Percentiles rank a stretch among this genome's conserved stretches.
Evolutionary conservation across 148 eudicot species (phyloP).

Genomic region (Vaccinium vitisidaea): DNA sequence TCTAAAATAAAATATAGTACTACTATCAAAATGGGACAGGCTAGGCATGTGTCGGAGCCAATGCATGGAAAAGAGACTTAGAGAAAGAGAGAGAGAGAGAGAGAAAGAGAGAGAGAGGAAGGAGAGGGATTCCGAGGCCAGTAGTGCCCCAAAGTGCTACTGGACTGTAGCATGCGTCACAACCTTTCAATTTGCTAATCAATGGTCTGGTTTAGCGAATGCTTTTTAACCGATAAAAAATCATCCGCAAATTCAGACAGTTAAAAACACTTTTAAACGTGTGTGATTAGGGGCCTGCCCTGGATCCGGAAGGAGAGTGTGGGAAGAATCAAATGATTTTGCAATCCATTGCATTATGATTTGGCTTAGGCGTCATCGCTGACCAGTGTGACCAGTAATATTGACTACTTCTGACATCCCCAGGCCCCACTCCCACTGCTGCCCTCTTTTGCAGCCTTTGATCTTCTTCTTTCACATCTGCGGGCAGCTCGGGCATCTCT

Average conservation of each 20-base stretch:
- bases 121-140: no score
- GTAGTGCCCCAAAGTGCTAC: no score
- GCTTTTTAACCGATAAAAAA: no score
- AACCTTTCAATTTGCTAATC: no score
- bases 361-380: slow-evolving; percentile 33
- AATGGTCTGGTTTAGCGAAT: no score
- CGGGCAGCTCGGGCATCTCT: slow-evolving; percentile 7
- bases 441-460: slow-evolving; percentile 7
- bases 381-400: slow-evolving; percentile 16
- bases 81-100: neutral
- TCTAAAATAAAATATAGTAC: no score
- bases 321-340: slow-evolving; percentile 43
- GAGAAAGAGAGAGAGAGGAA: neutral
- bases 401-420: neutral
- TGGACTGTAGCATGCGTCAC: no score
- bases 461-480: slow-evolving; percentile 1
- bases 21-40: no score
- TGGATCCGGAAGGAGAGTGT: neutral
- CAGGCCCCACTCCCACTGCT: neutral
- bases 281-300: no score
- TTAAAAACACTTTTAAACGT: no score
- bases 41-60: neutral
- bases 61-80: neutral
- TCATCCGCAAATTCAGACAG: no score
- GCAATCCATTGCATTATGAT: slow-evolving; percentile 77